Base-by-base conservation (phyloP, 2,329 filamentous ascomycete species). In the Nannizziopsis barbatae region DNA sequence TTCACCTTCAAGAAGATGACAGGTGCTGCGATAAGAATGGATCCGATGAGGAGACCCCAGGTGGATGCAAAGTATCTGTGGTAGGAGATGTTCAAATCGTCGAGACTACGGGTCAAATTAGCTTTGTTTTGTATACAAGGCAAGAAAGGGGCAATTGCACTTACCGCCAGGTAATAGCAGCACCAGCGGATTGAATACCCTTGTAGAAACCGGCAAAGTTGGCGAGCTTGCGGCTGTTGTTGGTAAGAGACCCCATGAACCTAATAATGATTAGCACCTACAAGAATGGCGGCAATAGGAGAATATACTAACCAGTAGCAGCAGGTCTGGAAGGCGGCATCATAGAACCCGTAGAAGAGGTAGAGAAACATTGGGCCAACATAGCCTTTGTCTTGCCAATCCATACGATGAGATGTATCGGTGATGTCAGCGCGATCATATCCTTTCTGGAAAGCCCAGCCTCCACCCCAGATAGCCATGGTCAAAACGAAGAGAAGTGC, bases 181-280 rank as follows among this genome's bases (percentile, higher is more conserved):
- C 81, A 57, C 86, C 87, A 14, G 85, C 86, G n/a, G 85, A 90
- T 66, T 94, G 87, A 55, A 94, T 84, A 44, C 83, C 83, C 71
- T 92, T 92, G 76, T 92, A 92, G 72, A 85, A 89, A 53, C 86
- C 89, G 37, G 87, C 84, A 60, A 90, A 84, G 72, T 95, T 95
- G 70, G 90, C 89, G 22, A 90, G 78, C 66, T 88, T 90, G 65
- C 89, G 86, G 52, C 85, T 80, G 54, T 90, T 94, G 77, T 96
- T 96, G 62, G 86, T 89, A 38, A 95, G 75, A 6, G 89, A 79
- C 44, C 90, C 90, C 84, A 96, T 95, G 71, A 84, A 89, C 82
- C 81, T 84, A 52, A 38, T 17, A 46, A 33, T 3, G 8, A 12
- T 50, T 40, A 43, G 46, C 32, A 38, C 4, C 20, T 1, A n/a